Conservation (phyloP, 108 stramenopile genomes). For the Cylindrotheca closterium region DNA sequence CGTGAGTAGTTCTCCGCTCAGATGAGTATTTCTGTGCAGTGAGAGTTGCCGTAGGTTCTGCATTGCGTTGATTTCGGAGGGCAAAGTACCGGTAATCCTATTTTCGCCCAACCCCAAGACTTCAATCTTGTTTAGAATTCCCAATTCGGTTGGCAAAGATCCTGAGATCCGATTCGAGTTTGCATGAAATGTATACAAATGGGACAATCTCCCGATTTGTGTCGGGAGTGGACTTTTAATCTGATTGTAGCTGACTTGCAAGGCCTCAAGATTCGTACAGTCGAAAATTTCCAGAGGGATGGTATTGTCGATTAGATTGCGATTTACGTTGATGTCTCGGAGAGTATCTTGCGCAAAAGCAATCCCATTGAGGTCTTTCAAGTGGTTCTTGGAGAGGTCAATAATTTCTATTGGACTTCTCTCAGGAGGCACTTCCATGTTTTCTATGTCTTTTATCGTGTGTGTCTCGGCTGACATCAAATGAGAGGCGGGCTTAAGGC, state of each 20-base stretch:
- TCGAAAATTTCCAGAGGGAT: constrained; percentile 21
- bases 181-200: constrained; percentile 33
- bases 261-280: constrained; percentile 5
- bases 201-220: constrained; percentile 27
- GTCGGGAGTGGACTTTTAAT: constrained; percentile 12
- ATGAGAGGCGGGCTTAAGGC: neutral
- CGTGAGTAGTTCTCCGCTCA: constrained; percentile 28
- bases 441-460: too few species aligned
- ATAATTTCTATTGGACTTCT: constrained; percentile 5
- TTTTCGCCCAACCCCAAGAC: constrained; percentile 39
- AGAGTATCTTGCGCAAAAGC: constrained; percentile 5
- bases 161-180: constrained; percentile 37
- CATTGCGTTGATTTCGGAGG: constrained; percentile 51
- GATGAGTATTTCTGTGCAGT: constrained; percentile 10
- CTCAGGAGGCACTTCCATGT: too few species aligned
- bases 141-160: constrained; percentile 31
- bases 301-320: constrained; percentile 16
- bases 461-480: too few species aligned
- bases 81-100: constrained; percentile 47
- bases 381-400: constrained; percentile 13
- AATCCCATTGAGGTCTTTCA: constrained; percentile 10
- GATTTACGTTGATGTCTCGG: constrained; percentile 13
- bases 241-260: constrained; percentile 23
- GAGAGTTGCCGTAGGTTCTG: constrained; percentile 44
- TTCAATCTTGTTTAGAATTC: constrained; percentile 11